These are phyloP conservation scores for Solanum raphanifolium DNA, from an alignment of 257 asterid genomes.

Conservation along the genomic window DNA sequence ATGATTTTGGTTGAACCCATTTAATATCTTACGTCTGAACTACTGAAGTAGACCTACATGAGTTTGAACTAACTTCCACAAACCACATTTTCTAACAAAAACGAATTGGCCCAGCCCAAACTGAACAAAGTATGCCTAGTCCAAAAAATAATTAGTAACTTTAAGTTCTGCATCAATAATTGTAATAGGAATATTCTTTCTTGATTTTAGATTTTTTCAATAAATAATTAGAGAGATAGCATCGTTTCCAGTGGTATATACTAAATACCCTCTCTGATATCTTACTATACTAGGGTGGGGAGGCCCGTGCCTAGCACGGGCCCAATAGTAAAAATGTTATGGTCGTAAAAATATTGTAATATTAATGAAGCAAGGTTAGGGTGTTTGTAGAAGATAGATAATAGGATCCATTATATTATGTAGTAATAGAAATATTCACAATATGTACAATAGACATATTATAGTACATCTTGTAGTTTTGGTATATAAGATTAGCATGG, in stretches of 20 bases:
- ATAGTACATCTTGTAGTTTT: too few species aligned
- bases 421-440: too few species aligned
- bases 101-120: background rate
- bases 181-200: background rate
- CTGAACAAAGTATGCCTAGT: background rate
- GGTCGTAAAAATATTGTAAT: too few species aligned
- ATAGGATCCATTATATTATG: too few species aligned
- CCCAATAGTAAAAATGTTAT: too few species aligned
- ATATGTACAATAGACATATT: too few species aligned
- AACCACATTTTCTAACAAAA: background rate
- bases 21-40: background rate
- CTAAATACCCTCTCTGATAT: background rate
- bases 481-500: too few species aligned
- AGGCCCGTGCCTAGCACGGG: too few species aligned
- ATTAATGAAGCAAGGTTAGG: too few species aligned
- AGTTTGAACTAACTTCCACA: background rate
- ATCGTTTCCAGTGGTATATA: background rate
- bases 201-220: background rate
- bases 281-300: background rate
- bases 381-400: too few species aligned
- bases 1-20: background rate
- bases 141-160: background rate
- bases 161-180: background rate
- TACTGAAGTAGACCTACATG: background rate
- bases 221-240: background rate